Evolutionary conservation across 2,329 filamentous ascomycete genomes (phyloP).

Genomic region (Fusarium illudens): DNA sequence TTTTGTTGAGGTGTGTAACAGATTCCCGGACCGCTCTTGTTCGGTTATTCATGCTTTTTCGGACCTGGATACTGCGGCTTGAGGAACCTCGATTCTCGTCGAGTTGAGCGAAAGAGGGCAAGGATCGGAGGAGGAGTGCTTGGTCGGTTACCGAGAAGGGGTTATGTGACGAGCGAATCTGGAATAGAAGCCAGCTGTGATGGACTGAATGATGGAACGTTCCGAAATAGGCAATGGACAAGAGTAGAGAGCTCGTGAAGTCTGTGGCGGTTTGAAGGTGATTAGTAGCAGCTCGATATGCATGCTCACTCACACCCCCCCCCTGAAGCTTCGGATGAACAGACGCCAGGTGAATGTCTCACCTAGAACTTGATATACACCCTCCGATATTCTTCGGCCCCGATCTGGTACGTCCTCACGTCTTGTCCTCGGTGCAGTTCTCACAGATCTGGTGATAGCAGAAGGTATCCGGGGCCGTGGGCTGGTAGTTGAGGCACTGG

Average conservation of each 20-base stretch:
- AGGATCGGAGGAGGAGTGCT: not conserved
- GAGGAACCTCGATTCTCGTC: not conserved
- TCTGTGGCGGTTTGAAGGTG: conserved; percentile 10
- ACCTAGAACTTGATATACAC: conserved; percentile 2
- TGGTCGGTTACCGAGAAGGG: conserved; percentile 3
- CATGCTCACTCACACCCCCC: conserved; percentile 15
- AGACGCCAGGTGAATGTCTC: conserved; percentile 17
- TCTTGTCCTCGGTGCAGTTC: conserved; percentile 46
- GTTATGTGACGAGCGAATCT: conserved; percentile 12
- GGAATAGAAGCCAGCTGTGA: not conserved
- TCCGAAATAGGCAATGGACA: not conserved
- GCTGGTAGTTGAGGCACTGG: conserved; percentile 57
- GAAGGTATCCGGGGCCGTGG: conserved; percentile 57
- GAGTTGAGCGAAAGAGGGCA: not conserved
- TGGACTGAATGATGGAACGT: not conserved
- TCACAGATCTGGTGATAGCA: conserved; percentile 62
- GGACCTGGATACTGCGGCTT: not conserved
- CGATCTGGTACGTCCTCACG: not conserved
- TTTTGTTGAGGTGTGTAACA: conserved; percentile 21
- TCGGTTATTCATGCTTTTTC: conserved; percentile 15
- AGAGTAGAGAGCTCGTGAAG: not conserved
- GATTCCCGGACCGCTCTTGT: not conserved
- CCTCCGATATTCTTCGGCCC: conserved; percentile 28
- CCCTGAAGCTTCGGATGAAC: conserved; percentile 16
- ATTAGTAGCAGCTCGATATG: not conserved